Evolutionary conservation across 768 basidiomycete genomes (phyloP), one percentile per base, ranked within the genome.

Genomic region (Tricholoma matsutake): DNA sequence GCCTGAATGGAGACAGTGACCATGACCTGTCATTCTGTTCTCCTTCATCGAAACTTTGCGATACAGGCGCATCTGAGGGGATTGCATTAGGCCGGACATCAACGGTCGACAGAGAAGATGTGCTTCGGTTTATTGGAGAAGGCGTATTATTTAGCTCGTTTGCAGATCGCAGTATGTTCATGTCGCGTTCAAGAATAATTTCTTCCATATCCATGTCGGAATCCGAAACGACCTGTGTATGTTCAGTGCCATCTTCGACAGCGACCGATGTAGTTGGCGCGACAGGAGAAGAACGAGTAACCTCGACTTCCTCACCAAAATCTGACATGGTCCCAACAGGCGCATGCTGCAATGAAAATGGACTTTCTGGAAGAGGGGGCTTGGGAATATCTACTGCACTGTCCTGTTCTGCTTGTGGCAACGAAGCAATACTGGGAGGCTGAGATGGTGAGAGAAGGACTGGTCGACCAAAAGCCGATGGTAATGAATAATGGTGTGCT

Each of bases 201-300:
- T 80, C 80, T 61, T 80, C 78, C 75, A 79, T 78, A 28, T 79
- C 79, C 0, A 78, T 74, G 41, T 69, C 70, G 16, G 57, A 58
- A 14, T 65, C 54, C 20, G 35, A 5, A 5, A 32, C 18, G 11
- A 22, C 20, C 22, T 22, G 34, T 20, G 13, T 6, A 28, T 49
- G 20, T 16, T 45, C 7, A 16, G 7, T 31, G 11, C 43, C 57
- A 18, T 57, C 14, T 16, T 25, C 55, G 18, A 29, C 14, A 8
- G 8, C 13, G 8, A n/a, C 25, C 9, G 18, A 20, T 25, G 25
- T 6, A 28, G 20, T 11, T 13, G 4, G 22, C 22, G 3, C 9
- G 16, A 55, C 32, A 3, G 18, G 9, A 13, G 41, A 47, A 13
- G 6, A 34, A 29, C 13, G 10, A 28, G 22, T 16, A 32, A 22